These are phyloP conservation scores for Penicillium lividum DNA, from an alignment of 495 filamentous ascomycete genomes.

Conservation along the genomic window DNA sequence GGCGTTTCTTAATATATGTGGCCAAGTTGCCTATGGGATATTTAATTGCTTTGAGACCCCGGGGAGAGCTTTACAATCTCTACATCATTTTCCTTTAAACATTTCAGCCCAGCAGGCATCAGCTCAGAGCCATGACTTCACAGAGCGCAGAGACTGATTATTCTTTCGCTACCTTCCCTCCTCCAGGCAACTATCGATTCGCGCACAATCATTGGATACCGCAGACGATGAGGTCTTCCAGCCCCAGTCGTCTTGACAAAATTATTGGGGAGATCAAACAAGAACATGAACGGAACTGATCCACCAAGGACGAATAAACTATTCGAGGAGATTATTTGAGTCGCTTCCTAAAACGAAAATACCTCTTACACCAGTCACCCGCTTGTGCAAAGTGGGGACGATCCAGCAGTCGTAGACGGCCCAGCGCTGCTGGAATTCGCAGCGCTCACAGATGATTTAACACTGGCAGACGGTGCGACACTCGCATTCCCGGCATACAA, in stretches of 20 bases:
- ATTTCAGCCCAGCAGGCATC: slow-evolving; percentile 1
- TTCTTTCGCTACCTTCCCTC: not conserved
- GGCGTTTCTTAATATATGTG: no score
- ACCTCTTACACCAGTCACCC: no score
- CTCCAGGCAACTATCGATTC: slow-evolving; percentile 1
- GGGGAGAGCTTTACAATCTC: not conserved
- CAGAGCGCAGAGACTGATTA: not conserved
- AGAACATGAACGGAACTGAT: not conserved
- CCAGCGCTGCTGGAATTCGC: no score
- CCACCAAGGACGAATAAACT: no score
- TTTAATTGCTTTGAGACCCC: slow-evolving; percentile 2
- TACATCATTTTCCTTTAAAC: slow-evolving; percentile 1
- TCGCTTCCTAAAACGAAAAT: no score
- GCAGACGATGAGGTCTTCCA: not conserved
- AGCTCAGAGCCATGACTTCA: not conserved
- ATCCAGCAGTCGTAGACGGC: no score
- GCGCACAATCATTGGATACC: slow-evolving; percentile 1
- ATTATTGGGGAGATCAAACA: slow-evolving; percentile 1
- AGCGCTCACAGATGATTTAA: no score
- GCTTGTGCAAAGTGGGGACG: no score
- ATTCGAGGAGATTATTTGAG: no score
- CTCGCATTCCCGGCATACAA: no score
- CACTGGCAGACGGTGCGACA: no score
- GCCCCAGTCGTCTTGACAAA: not conserved
- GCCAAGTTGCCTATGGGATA: not conserved